Base-by-base conservation (phyloP, 2,329 filamentous ascomycete species). In the Sclerotinia spermophila region DNA sequence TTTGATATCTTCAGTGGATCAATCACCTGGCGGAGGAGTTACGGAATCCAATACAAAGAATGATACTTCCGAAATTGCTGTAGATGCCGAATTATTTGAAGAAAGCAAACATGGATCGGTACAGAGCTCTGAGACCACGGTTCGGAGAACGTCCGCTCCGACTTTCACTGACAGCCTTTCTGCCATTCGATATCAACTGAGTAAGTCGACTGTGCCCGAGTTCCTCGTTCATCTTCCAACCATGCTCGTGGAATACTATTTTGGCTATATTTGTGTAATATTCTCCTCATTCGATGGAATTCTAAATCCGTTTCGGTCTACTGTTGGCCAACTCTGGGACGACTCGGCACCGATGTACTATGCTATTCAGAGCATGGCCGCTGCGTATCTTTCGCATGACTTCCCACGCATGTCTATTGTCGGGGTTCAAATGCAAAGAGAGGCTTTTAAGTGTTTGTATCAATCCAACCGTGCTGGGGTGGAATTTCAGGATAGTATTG, bases 281-380 rank as follows among this genome's bases (percentile, higher is more conserved):
- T 89, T 88, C 77, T 90, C 87, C n/a, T 88, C 85, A 71, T 90
- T 88, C 74, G 88, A 90, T 77, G 88, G 87, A 30, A 81, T 83
- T 19, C 82, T 88, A 74, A 90, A 90, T 74, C 86, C 87, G 0
- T 89, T 89, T 73, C 82, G 87, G 51, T 86, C 84, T 2, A 86
- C 86, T 0, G 86, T 89, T 19, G 84, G 83, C 6, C 84, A 84
- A 33, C 81, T 88, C 2, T 89, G 86, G 83, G 82, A 85, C 55
- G 84, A 83, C n/a, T 88, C 86, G 0, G 81, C 85, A 27, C 86
- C 86, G 0, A 86, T 89, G 66, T 87, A 86, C 75, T 87, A 85
- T 61, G 86, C 86, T 2, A 87, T 89, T 60, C 87, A 89, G 74
- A 89, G 87, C 73, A 90, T 89, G 87, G 86, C 87, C 1, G 86